Conservation (phyloP, 352 stramenopile genomes). For the Phytophthora ohioensis region DNA sequence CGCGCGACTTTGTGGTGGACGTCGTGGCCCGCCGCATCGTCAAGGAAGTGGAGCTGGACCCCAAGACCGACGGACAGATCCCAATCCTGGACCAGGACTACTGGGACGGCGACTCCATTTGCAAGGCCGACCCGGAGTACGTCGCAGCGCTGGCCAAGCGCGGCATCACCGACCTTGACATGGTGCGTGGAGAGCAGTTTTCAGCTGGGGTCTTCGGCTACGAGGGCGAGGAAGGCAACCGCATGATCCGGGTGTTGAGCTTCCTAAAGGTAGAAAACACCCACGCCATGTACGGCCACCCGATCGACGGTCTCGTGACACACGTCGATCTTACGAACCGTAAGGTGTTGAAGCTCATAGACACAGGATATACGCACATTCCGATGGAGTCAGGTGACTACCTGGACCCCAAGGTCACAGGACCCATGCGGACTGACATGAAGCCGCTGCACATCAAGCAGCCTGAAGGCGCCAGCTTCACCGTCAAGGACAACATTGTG, state of each 20-base stretch:
- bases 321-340: conserved; percentile 58
- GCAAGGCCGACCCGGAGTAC: conserved; percentile 54
- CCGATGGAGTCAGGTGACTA: conserved; percentile 57
- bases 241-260: conserved; percentile 62
- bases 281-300: conserved; percentile 62
- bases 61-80: conserved; percentile 53
- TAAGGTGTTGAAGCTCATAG: conserved; percentile 47
- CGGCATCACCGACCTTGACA: conserved; percentile 55
- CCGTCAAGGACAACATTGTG: conserved; percentile 70
- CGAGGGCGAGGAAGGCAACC: conserved; percentile 46
- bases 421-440: conserved; percentile 53
- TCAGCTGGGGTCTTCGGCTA: conserved; percentile 57
- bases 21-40: conserved; percentile 42
- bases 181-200: conserved; percentile 51
- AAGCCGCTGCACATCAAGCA: conserved; percentile 81
- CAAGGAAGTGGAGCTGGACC: conserved; percentile 44
- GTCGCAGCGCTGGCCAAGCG: conserved; percentile 49
- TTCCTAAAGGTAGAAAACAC: conserved; percentile 49
- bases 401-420: conserved; percentile 47
- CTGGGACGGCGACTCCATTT: conserved; percentile 49
- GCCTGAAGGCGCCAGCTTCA: conserved; percentile 78
- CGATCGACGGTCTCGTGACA: conserved; percentile 55
- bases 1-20: conserved; percentile 53
- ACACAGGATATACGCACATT: conserved; percentile 59
- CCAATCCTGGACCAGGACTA: conserved; percentile 62